Percentiles rank a stretch among this genome's conserved stretches.
These are phyloP conservation scores for Cantharellus cinnabarinus DNA, from an alignment of 768 basidiomycete species.

Conservation along the genomic window DNA sequence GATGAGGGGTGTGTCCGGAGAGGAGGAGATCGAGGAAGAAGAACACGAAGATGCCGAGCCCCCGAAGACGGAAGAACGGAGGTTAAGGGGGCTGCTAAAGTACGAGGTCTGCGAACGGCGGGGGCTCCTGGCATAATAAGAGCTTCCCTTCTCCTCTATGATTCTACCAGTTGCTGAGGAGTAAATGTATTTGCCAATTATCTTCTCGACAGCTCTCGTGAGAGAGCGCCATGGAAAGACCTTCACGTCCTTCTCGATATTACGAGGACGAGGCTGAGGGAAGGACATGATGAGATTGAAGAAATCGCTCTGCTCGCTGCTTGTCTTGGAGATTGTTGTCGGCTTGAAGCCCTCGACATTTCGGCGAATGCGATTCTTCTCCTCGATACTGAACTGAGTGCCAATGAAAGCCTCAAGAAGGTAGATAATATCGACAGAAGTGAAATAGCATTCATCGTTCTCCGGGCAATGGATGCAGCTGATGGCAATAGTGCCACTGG, in stretches of 20 bases:
- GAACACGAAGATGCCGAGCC: no score
- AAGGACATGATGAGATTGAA: slow-evolving; percentile 96
- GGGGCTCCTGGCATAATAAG: no score
- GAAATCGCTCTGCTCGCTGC: slow-evolving; percentile 47
- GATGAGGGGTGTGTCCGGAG: no score
- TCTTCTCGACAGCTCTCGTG: slow-evolving; percentile 21
- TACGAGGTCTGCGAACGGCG: no score
- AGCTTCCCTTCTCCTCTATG: no score
- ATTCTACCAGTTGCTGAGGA: no score
- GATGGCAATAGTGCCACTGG: slow-evolving; percentile 20
- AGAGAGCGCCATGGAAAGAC: slow-evolving; percentile 27
- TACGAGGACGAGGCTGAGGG: slow-evolving; percentile 79
- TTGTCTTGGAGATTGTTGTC: slow-evolving; percentile 74
- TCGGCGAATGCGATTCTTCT: slow-evolving; percentile 88
- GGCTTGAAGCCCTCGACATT: slow-evolving; percentile 89
- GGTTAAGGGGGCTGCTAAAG: no score
- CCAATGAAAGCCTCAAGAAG: slow-evolving; percentile 68
- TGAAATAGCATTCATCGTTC: slow-evolving; percentile 60
- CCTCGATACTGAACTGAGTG: slow-evolving; percentile 68
- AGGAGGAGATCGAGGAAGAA: no score
- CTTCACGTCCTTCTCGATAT: slow-evolving; percentile 88
- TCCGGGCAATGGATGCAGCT: slow-evolving; percentile 30
- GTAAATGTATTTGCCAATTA: slow-evolving; percentile 17
- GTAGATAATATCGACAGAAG: slow-evolving; percentile 90
- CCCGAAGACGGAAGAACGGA: no score